phyloP scores from a whole-genome alignment of 108 stramenopile species.

The Schizochytrium sp. region DNA sequence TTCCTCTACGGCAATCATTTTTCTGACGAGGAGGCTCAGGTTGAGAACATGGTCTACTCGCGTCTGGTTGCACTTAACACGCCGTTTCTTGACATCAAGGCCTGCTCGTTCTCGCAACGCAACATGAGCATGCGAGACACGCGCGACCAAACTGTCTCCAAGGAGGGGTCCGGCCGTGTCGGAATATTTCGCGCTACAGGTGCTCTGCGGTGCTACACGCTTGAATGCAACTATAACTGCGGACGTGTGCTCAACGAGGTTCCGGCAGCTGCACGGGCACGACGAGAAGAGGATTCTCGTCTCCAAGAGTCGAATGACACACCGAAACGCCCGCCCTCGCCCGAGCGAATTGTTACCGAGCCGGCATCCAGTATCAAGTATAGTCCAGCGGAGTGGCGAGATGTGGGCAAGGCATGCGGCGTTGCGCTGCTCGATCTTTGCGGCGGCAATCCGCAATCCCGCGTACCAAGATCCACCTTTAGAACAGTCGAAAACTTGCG shows the following conservation, averaged over 20 bases:
- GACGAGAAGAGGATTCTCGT: neutral
- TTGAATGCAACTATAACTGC: conserved; percentile 62
- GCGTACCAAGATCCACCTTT: neutral
- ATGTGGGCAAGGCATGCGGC: conserved; percentile 33
- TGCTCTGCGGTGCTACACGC: conserved; percentile 45
- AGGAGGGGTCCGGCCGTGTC: conserved; percentile 53
- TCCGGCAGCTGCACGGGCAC: neutral
- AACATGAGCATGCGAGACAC: conserved; percentile 52
- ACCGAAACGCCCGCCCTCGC: neutral
- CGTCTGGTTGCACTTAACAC: conserved; percentile 41
- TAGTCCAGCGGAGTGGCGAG: conserved; percentile 24
- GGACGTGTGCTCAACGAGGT: conserved; percentile 20
- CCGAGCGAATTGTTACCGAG: neutral
- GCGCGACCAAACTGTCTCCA: conserved; percentile 41
- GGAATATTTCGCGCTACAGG: conserved; percentile 35
- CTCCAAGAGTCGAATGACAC: neutral
- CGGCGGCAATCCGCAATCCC: neutral
- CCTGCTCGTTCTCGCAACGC: conserved; percentile 44
- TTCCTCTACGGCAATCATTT: conserved; percentile 61
- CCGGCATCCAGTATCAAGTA: neutral
- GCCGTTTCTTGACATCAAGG: conserved; percentile 45
- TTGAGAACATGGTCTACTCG: conserved; percentile 49
- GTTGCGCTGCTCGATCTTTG: conserved; percentile 30
- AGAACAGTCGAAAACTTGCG: neutral
- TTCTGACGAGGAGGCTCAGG: conserved; percentile 27